phyloP scores from a whole-genome alignment of 2,329 filamentous ascomycete species.

The Neofusicoccum sp. region DNA sequence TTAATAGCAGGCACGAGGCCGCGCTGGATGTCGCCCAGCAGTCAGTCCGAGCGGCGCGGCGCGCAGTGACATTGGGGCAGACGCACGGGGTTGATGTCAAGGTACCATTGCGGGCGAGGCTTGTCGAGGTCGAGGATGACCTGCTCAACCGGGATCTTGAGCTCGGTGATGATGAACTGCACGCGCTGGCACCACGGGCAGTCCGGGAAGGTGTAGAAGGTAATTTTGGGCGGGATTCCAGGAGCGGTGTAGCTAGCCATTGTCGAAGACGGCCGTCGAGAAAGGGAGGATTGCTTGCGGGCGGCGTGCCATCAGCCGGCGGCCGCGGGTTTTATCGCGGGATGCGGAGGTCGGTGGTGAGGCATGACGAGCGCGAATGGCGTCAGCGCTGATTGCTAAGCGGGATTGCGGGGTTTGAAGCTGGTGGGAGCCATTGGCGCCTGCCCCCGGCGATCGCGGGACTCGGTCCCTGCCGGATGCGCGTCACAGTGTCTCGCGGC shows the following conservation, averaged over 20 bases:
- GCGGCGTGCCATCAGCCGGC: too few species aligned
- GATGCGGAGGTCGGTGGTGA: too few species aligned
- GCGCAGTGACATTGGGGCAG: background rate
- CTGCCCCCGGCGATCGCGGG: background rate
- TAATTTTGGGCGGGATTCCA: slow-evolving; percentile 50
- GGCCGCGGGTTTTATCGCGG: background rate
- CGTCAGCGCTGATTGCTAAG: background rate
- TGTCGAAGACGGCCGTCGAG: background rate
- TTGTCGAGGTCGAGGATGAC: slow-evolving; percentile 68
- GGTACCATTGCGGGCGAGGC: slow-evolving; percentile 71
- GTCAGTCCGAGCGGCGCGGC: background rate
- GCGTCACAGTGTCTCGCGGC: background rate
- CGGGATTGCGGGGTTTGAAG: background rate
- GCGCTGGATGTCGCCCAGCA: slow-evolving; percentile 41
- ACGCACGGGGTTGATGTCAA: slow-evolving; percentile 68
- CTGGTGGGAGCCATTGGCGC: background rate
- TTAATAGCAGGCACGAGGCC: slow-evolving; percentile 72
- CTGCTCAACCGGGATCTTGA: slow-evolving; percentile 65
- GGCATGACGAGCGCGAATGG: background rate
- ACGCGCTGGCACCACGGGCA: slow-evolving; percentile 77
- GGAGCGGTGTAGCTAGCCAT: slow-evolving; percentile 14
- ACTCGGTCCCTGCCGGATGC: too few species aligned
- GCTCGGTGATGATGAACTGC: slow-evolving; percentile 68
- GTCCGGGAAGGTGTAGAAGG: slow-evolving; percentile 66
- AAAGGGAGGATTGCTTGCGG: background rate